phyloP scores from a whole-genome alignment of 2,329 filamentous ascomycete species.

The Tetracladium maxilliforme region DNA sequence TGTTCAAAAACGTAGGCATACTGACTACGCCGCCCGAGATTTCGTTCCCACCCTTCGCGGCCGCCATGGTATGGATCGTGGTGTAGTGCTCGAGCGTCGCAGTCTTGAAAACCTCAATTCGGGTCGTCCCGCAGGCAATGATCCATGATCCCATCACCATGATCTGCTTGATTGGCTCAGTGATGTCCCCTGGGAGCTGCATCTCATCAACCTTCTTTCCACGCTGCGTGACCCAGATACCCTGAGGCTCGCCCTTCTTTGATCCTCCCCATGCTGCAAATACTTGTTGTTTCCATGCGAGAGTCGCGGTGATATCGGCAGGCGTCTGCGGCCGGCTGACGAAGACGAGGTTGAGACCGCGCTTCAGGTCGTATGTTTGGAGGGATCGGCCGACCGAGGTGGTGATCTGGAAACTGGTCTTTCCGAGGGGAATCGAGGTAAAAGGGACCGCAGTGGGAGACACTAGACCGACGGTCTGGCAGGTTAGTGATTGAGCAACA shows the following conservation, averaged over 20 bases:
- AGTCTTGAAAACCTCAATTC: conserved; percentile 83
- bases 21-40: conserved; percentile 69
- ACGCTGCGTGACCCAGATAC: conserved; percentile 83
- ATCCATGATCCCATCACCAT: conserved; percentile 86
- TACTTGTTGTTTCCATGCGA: conserved; percentile 74
- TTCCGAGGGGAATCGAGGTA: conserved; percentile 74
- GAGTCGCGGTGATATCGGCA: conserved; percentile 69
- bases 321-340: conserved; percentile 85
- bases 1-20: conserved; percentile 94
- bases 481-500: conserved; percentile 1
- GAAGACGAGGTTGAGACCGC: conserved; percentile 84
- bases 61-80: conserved; percentile 46
- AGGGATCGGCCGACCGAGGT: conserved; percentile 82
- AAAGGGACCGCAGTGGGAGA: conserved; percentile 87
- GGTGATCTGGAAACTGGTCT: conserved; percentile 93
- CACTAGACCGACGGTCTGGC: conserved; percentile 78
- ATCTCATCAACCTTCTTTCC: conserved; percentile 74
- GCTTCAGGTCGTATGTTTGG: conserved; percentile 89
- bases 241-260: conserved; percentile 35
- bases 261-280: conserved; percentile 78
- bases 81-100: conserved; percentile 80
- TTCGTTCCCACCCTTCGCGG: conserved; percentile 42
- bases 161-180: conserved; percentile 62
- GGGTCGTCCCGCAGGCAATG: conserved; percentile 59
- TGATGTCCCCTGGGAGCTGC: conserved; percentile 45